Conservation (phyloP, 768 basidiomycete genomes). For the Lactifluus piperatus region DNA sequence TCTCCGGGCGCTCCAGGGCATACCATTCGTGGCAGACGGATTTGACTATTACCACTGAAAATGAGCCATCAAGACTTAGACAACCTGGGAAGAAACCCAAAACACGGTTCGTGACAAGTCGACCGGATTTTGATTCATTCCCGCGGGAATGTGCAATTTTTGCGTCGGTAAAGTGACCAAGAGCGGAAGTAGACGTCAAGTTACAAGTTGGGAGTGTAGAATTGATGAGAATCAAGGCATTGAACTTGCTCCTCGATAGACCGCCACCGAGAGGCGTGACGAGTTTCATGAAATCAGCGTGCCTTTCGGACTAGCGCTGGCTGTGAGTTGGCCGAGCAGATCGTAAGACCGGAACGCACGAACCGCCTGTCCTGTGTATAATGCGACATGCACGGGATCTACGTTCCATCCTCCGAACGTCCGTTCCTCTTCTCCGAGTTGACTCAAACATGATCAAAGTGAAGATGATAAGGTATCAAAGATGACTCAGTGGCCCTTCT, state of each 20-base stretch:
- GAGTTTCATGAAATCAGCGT: conserved; percentile 21
- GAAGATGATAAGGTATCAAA: too few relatives aligned
- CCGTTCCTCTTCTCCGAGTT: conserved; percentile 7
- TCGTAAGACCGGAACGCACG: conserved; percentile 15
- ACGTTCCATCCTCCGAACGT: conserved; percentile 13
- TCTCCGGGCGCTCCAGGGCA: conserved; percentile 18
- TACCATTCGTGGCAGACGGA: conserved; percentile 17
- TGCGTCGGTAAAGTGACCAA: conserved; percentile 14
- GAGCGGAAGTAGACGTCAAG: conserved; percentile 17
- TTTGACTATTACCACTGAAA: conserved; percentile 10
- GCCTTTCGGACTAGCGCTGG: conserved; percentile 13
- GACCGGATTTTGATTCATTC: conserved; percentile 17
- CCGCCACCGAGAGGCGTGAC: conserved; percentile 9
- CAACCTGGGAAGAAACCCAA: conserved; percentile 12
- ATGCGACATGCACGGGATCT: conserved; percentile 17
- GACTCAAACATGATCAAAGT: conserved; percentile 18
- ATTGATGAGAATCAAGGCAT: conserved; percentile 13
- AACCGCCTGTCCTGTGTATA: background rate
- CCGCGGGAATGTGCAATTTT: conserved; percentile 17
- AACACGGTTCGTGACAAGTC: conserved; percentile 6
- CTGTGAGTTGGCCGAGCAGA: conserved; percentile 13
- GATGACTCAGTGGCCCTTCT: conserved; percentile 10
- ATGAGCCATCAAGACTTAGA: conserved; percentile 17
- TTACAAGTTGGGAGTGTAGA: background rate
- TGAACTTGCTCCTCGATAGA: conserved; percentile 8